phyloP scores from a whole-genome alignment of 805 yeast genomes.

The Limtongia smithiae region DNA sequence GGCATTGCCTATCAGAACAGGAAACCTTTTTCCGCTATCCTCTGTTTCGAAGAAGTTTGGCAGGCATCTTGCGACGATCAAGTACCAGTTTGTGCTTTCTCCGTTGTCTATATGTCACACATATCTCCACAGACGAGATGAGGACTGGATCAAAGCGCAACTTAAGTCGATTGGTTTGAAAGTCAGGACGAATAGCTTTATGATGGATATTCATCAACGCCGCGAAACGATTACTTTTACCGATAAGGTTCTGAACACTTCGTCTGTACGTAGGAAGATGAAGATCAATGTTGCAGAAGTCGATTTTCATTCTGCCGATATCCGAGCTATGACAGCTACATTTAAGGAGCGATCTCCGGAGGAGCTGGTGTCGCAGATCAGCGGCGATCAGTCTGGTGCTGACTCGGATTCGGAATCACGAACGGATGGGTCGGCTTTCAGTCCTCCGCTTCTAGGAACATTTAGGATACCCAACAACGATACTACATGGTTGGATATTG shows the following conservation, averaged over 20 bases:
- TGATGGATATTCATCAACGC: slow-evolving; percentile 64
- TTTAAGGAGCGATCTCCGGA: slow-evolving; percentile 56
- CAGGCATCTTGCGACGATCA: slow-evolving; percentile 67
- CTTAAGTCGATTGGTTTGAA: slow-evolving; percentile 63
- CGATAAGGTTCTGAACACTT: slow-evolving; percentile 17
- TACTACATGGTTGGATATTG: slow-evolving; percentile 63
- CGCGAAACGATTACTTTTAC: slow-evolving; percentile 34
- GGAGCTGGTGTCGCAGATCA: slow-evolving; percentile 34
- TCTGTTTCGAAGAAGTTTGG: slow-evolving; percentile 62
- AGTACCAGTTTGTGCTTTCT: slow-evolving; percentile 67
- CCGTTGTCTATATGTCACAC: slow-evolving; percentile 75
- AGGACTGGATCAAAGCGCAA: slow-evolving; percentile 44
- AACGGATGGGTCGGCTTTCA: slow-evolving; percentile 25
- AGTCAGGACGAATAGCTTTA: slow-evolving; percentile 52
- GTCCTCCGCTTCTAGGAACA: slow-evolving; percentile 31
- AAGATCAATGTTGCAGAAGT: slow-evolving; percentile 66
- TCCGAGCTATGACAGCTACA: slow-evolving; percentile 60
- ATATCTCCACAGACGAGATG: slow-evolving; percentile 51
- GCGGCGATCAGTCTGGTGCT: slow-evolving; percentile 29
- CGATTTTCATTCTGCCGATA: slow-evolving; percentile 63
- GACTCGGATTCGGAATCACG: slow-evolving; percentile 20
- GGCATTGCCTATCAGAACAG: slow-evolving; percentile 74
- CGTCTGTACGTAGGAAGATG: slow-evolving; percentile 44
- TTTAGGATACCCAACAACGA: slow-evolving; percentile 37
- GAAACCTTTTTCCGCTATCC: slow-evolving; percentile 55